A percentile compares a stretch with the other conserved stretches of the same genome.
phyloP scores from a whole-genome alignment of 306 rosid genomes.

The Spatholobus suberectus region DNA sequence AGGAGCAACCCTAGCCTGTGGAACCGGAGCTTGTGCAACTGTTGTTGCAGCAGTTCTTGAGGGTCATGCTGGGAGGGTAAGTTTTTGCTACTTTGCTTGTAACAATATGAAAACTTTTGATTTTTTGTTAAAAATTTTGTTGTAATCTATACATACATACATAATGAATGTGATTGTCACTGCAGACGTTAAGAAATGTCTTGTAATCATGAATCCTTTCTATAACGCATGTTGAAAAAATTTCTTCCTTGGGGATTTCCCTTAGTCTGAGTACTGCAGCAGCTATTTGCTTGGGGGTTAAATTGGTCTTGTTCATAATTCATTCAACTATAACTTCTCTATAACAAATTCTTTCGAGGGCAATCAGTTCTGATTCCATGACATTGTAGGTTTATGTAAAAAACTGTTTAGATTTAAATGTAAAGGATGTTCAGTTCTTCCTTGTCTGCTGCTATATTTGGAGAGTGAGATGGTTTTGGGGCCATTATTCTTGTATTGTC shows the following conservation, averaged over 20 bases:
- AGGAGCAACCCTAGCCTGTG: conserved; percentile 97
- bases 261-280: neutral
- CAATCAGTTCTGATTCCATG: neutral
- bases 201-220: conserved; percentile 6
- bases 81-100: conserved; percentile 40
- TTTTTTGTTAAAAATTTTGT: no score
- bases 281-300: neutral
- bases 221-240: neutral
- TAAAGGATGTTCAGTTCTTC: neutral
- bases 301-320: no score
- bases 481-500: no score
- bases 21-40: conserved; percentile 96
- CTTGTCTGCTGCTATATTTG: no score
- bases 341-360: no score
- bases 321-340: no score
- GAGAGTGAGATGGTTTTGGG: no score
- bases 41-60: conserved; percentile 97
- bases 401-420: neutral
- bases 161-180: conserved; percentile 3
- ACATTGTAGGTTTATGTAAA: neutral
- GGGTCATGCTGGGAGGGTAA: conserved; percentile 87
- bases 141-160: no score
- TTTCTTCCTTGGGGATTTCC: neutral
- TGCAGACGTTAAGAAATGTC: neutral
- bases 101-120: neutral